Evolutionary conservation across 192 early-diverging fungal genomes (phyloP), one percentile per base, ranked within the genome.

Genomic region (Coemansia aciculifera): DNA sequence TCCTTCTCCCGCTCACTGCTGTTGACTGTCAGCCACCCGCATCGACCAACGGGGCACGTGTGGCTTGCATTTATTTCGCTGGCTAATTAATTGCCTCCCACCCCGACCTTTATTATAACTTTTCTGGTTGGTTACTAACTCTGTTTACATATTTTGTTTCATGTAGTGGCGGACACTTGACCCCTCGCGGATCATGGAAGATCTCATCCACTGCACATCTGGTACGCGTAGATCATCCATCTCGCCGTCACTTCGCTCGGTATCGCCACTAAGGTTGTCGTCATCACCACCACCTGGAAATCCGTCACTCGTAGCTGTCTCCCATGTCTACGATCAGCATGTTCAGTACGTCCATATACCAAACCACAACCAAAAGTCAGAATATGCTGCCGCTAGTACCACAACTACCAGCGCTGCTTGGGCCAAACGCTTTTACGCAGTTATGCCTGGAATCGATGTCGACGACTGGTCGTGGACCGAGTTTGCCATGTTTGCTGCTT

Each of bases 121-220:
- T 24, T 54, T 27, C 12, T 12, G 49, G 6, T 2, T 12, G 49
- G 49, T 29, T 54, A 31, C 52, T 54, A 54, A 54, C n/a, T 67
- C 36, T 67, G 38, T 59, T 56, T 59, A 56, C 29, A 37, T 59
- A 12, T 46, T n/a, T 12, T 34, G 34, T 34, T 34, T 10, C 9
- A 11, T 64, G 17, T 80, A 81, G 79, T 81, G 79, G 79, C 70
- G 79, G 57, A 81, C 57, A 44, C 71, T 81, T 34, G 79, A 81
- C 48, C 79, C 79, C 29, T 64, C 79, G 52, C 64, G 79, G 54
- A 81, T 81, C 27, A 81, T 81, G 79, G 79, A 81, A 61, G 79
- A 81, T 57, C 57, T 81, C 5, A 77, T 81, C 15, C 71, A 77
- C 60, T 81, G 79, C 59, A 81, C 79, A 9, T 24, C 62, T 11